Conservation (phyloP, 1,139 yeast genomes). For the Yamadazyma dendronema region DNA sequence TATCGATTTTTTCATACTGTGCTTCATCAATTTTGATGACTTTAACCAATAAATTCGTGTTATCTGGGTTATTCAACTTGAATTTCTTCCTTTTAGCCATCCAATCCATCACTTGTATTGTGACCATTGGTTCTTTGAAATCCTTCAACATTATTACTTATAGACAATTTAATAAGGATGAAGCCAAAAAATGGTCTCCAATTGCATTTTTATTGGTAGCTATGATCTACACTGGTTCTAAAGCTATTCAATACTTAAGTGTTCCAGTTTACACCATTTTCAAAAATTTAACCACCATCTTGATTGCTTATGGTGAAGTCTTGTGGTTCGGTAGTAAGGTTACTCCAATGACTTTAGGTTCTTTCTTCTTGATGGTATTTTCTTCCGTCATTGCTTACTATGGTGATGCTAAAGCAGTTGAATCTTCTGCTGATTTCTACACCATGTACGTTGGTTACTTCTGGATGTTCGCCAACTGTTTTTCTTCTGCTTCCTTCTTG, state of each 20-base stretch:
- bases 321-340: constrained; percentile 95
- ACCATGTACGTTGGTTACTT: constrained; percentile 78
- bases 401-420: constrained; percentile 63
- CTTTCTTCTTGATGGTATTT: constrained; percentile 86
- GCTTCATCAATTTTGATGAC: constrained; percentile 94
- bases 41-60: constrained; percentile 93
- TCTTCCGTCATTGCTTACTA: constrained; percentile 92
- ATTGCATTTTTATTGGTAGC: constrained; percentile 83
- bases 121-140: constrained; percentile 70
- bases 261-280: constrained; percentile 97
- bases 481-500: constrained; percentile 91
- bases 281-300: constrained; percentile 93
- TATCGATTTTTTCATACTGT: constrained; percentile 86
- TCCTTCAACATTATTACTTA: constrained; percentile 73
- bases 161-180: constrained; percentile 80
- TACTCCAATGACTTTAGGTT: constrained; percentile 83
- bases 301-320: constrained; percentile 98
- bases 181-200: constrained; percentile 95
- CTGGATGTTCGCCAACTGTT: constrained; percentile 96
- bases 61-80: constrained; percentile 84
- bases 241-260: constrained; percentile 85
- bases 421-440: constrained; percentile 27
- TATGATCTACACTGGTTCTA: constrained; percentile 96
- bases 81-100: constrained; percentile 83
- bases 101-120: constrained; percentile 79